phyloP scores from a whole-genome alignment of 805 yeast species.

The Ogataea degrootiae region DNA sequence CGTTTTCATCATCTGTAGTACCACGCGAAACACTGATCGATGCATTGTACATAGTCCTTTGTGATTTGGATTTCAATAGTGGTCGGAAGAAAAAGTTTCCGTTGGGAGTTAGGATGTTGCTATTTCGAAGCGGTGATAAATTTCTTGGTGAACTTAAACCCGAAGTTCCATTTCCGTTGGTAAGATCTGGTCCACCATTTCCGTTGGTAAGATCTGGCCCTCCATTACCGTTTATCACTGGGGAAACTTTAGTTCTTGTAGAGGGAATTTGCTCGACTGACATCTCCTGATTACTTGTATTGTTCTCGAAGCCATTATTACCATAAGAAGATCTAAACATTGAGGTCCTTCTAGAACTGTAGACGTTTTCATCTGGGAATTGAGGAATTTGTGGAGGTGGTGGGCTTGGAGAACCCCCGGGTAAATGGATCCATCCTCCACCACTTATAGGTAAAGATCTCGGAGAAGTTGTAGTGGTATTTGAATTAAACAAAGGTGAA shows the following conservation, averaged over 20 bases:
- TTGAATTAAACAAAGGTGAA: background rate
- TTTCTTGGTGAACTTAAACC: background rate
- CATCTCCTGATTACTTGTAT: too few species aligned
- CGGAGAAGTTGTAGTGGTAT: background rate
- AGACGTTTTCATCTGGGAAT: background rate
- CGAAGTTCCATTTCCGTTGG: background rate
- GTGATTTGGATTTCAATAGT: background rate
- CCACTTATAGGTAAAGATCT: background rate
- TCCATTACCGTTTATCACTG: too few species aligned
- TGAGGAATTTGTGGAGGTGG: background rate
- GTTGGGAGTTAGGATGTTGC: background rate
- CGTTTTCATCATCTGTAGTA: background rate
- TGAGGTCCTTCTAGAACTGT: background rate
- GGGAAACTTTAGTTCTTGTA: too few species aligned
- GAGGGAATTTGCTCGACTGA: too few species aligned
- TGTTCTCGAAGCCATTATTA: too few species aligned
- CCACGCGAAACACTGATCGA: background rate
- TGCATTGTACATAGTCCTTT: background rate
- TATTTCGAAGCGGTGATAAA: background rate
- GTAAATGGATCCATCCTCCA: background rate
- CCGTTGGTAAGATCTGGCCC: background rate
- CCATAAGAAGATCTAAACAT: background rate
- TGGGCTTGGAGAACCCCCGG: background rate
- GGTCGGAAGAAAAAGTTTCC: background rate
- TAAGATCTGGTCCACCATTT: background rate